Evolutionary conservation across 1,284 basidiomycete species (phyloP).

Genomic region (Tilletiopsis washingtonensis): DNA sequence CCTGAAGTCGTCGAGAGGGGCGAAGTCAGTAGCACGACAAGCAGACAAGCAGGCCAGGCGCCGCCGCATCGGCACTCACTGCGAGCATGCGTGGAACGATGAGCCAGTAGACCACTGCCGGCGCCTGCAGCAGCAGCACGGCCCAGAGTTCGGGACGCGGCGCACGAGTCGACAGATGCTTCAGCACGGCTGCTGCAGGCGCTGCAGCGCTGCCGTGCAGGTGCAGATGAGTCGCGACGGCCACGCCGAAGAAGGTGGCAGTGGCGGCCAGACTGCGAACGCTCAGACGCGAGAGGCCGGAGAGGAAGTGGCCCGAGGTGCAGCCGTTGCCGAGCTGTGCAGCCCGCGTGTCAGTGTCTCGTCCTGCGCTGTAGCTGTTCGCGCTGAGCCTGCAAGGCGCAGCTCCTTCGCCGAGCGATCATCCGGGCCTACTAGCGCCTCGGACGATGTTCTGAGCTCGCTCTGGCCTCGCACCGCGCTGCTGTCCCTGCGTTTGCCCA

Average conservation of each 20-base stretch:
- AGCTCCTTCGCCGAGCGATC: no score
- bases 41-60: no score
- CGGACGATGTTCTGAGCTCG: no score
- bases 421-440: no score
- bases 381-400: no score
- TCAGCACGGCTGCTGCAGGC: not conserved
- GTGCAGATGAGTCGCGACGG: conserved; percentile 28
- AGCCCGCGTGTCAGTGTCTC: not conserved
- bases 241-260: conserved; percentile 38
- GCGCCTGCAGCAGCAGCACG: conserved; percentile 25
- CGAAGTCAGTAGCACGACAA: no score
- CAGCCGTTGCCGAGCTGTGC: conserved; percentile 38
- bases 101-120: conserved; percentile 21
- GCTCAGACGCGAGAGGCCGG: conserved; percentile 40
- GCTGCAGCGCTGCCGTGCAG: conserved; percentile 4
- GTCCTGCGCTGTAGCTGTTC: not conserved
- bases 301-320: conserved; percentile 44
- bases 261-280: conserved; percentile 35
- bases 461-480: no score
- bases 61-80: no score
- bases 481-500: no score
- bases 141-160: conserved; percentile 11
- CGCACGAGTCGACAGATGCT: not conserved
- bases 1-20: no score
- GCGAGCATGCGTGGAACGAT: conserved; percentile 1